A percentile compares a stretch with the other conserved stretches of the same genome.
Conservation (phyloP, 805 yeast species). For the Wickerhamomyces xylosicus region DNA sequence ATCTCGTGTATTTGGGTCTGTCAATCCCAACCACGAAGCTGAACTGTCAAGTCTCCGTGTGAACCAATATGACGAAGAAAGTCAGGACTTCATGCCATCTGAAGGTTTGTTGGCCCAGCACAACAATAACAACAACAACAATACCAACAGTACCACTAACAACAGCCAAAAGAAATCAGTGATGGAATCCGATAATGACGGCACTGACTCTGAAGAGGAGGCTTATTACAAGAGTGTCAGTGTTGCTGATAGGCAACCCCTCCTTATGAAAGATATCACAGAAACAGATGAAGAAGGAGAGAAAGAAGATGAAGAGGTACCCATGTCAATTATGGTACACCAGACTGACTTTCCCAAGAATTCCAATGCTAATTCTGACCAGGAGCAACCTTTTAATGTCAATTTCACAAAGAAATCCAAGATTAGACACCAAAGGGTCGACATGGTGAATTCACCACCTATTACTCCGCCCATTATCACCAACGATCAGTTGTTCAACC, state of each 20-base stretch:
- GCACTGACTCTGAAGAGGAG: conserved; percentile 9
- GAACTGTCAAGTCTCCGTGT: conserved; percentile 13
- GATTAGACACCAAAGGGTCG: background rate
- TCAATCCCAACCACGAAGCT: conserved; percentile 14
- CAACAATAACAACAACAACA: too few relatives aligned
- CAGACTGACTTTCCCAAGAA: conserved; percentile 1
- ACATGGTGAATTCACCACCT: background rate
- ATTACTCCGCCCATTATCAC: background rate
- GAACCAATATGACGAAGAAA: conserved; percentile 9
- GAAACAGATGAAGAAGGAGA: conserved; percentile 13
- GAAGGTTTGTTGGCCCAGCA: background rate
- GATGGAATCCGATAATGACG: conserved; percentile 17
- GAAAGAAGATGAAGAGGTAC: conserved; percentile 16
- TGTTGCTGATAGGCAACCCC: conserved; percentile 1
- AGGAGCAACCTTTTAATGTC: conserved; percentile 4
- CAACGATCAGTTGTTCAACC: background rate
- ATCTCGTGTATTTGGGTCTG: conserved; percentile 52
- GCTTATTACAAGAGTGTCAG: background rate
- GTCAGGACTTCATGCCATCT: background rate
- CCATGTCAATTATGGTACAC: conserved; percentile 14
- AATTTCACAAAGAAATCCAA: conserved; percentile 1
- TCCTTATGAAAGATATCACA: conserved; percentile 5
- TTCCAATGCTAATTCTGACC: background rate
- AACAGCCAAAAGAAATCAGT: conserved; percentile 5
- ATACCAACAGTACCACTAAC: background rate